Evolutionary conservation across 2,329 filamentous ascomycete genomes (phyloP).

Genomic region (Akanthomyces dipterigenus): DNA sequence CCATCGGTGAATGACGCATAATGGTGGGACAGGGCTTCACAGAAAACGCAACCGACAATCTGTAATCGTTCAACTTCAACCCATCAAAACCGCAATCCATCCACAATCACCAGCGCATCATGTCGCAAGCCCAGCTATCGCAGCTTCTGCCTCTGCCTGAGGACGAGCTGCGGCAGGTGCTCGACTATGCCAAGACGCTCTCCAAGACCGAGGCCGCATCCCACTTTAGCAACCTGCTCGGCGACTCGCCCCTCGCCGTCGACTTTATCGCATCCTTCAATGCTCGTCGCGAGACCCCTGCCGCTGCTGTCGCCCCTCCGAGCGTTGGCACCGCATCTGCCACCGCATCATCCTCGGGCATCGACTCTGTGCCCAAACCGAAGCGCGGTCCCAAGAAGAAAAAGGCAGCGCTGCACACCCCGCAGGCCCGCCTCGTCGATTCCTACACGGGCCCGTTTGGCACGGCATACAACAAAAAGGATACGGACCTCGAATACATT

Average conservation of each 20-base stretch:
- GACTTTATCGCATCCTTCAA: slow-evolving; percentile 82
- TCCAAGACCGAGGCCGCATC: slow-evolving; percentile 71
- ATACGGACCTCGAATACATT: slow-evolving; percentile 67
- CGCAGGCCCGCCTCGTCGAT: slow-evolving; percentile 50
- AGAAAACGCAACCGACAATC: not conserved
- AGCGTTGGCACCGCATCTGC: slow-evolving; percentile 18
- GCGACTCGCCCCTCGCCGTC: slow-evolving; percentile 69
- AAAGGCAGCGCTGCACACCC: slow-evolving; percentile 56
- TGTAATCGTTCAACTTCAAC: not conserved
- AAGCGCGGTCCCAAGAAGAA: slow-evolving; percentile 46
- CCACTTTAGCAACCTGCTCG: slow-evolving; percentile 82
- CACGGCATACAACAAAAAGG: slow-evolving; percentile 67
- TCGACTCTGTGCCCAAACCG: slow-evolving; percentile 42
- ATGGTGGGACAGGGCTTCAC: not conserved
- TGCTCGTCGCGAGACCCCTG: slow-evolving; percentile 44
- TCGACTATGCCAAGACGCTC: slow-evolving; percentile 73
- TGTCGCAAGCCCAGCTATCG: slow-evolving; percentile 62
- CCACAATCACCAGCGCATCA: slow-evolving; percentile 20
- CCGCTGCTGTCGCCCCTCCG: slow-evolving; percentile 17
- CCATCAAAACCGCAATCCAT: not conserved
- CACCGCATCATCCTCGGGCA: slow-evolving; percentile 15
- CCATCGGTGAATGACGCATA: slow-evolving; percentile 10
- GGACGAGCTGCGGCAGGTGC: slow-evolving; percentile 73
- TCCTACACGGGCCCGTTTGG: slow-evolving; percentile 61
- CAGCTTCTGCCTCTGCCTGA: slow-evolving; percentile 79